Evolutionary conservation across 1,139 yeast species (phyloP).

Genomic region (Eremothecium coryli): DNA sequence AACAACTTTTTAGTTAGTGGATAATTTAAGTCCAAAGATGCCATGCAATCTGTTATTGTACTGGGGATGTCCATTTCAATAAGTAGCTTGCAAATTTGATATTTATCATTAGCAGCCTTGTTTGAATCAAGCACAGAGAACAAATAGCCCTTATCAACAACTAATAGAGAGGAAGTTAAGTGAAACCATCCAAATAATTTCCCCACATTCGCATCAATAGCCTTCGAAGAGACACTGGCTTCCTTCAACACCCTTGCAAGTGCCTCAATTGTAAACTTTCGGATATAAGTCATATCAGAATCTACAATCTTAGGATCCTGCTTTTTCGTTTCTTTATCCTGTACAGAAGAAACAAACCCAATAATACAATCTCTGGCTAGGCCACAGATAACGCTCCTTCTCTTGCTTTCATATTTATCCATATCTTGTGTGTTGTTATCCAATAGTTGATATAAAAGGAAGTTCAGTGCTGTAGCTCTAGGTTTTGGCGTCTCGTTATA

Average conservation of each 20-base stretch:
- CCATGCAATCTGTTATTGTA: constrained; percentile 47
- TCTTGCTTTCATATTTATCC: constrained; percentile 29
- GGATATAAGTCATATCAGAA: constrained; percentile 59
- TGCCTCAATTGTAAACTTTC: constrained; percentile 67
- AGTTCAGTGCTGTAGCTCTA: constrained; percentile 66
- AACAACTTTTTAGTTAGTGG: constrained; percentile 57
- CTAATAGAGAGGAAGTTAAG: constrained; percentile 24
- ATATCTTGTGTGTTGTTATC: constrained; percentile 41
- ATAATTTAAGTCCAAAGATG: constrained; percentile 60
- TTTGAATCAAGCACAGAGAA: constrained; percentile 47
- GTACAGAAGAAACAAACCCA: constrained; percentile 50
- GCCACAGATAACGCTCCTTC: constrained; percentile 32
- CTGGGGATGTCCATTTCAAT: constrained; percentile 57
- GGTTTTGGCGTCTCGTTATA: constrained; percentile 43
- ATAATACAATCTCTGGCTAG: constrained; percentile 39
- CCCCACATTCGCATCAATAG: constrained; percentile 22
- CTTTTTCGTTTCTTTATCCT: constrained; percentile 35
- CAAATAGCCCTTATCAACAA: constrained; percentile 51
- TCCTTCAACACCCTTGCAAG: constrained; percentile 41
- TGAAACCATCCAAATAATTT: constrained; percentile 29
- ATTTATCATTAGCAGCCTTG: constrained; percentile 48
- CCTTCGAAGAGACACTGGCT: constrained; percentile 21
- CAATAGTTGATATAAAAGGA: constrained; percentile 66
- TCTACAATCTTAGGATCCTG: constrained; percentile 47
- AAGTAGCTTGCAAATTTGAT: constrained; percentile 52